Base-by-base conservation (phyloP, 2,329 filamentous ascomycete species). In the Aspergillus niger region DNA sequence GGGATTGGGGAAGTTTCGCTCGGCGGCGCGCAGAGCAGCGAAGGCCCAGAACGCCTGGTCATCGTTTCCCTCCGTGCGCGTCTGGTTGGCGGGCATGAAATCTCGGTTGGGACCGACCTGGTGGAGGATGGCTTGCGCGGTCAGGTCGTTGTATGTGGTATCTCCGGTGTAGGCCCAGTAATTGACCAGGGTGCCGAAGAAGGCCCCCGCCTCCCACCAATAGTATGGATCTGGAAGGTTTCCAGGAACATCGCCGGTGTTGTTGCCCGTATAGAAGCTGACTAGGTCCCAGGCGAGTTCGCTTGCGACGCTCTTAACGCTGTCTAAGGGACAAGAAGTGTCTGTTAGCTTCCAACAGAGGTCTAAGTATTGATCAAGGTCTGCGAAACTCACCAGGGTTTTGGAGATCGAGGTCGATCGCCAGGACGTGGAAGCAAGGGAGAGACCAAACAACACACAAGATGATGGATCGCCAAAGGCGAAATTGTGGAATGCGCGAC, bases 91-190 rank as follows among this genome's bases (percentile, higher is more conserved):
- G 8, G 91, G 89, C 88, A 93, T 92, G 71, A 90, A 94, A 71
- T 93, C 88, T 53, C 85, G 79, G 68, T 89, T 81, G 2, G 85
- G 82, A 50, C 91, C 91, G 41, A 87, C 85, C 74, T 95, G 91
- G 71, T 85, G 86, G 30, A 92, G 80, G 61, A 96, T 79, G 4
- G 84, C 91, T 64, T 90, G 81, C 24, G 81, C 82, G 8, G 86
- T 84, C 44, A 90, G 77, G 13, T 87, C 78, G 71, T 92, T 92
- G 78, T 90, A 92, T 44, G 82, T 81, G 5, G 82, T 77, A 71
- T 93, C 89, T 13, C 86, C 87, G 0, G 90, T 92, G 71, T 91
- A 90, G 71, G 88, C 89, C 89, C 90, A 94, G 74, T 94, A 94
- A 68, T 94, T 89, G 57, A 94, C 80, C 65, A 94, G 78, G 3